Conservation (phyloP, 2,329 filamentous ascomycete genomes). For the Westerdykella aurantiaca region DNA sequence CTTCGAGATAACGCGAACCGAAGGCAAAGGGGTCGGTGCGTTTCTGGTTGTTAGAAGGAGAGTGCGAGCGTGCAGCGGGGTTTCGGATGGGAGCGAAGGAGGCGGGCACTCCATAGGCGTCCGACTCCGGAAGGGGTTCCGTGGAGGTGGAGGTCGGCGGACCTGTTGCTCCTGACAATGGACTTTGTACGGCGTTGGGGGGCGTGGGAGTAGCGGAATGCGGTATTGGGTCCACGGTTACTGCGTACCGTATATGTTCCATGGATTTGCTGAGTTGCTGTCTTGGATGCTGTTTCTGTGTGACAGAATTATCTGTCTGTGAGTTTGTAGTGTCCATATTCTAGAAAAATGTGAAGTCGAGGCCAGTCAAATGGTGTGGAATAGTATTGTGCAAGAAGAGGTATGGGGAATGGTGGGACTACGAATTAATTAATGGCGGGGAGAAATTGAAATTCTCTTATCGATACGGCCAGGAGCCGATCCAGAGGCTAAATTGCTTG, state of each 20-base stretch:
- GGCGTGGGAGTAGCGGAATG: constrained; percentile 11
- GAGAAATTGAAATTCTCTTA: too few species aligned
- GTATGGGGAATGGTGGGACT: too few species aligned
- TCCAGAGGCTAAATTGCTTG: too few species aligned
- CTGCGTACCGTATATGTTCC: constrained; percentile 48
- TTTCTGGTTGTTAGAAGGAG: constrained; percentile 72
- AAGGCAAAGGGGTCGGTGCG: constrained; percentile 92
- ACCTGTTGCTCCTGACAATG: constrained; percentile 6
- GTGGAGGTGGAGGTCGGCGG: constrained; percentile 6
- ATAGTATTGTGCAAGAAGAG: too few species aligned
- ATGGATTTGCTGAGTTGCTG: constrained; percentile 48
- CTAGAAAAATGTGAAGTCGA: background rate
- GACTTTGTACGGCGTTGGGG: constrained; percentile 5
- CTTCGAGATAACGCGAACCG: constrained; percentile 76
- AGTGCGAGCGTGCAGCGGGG: constrained; percentile 58
- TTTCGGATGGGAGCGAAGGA: constrained; percentile 42
- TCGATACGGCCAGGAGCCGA: too few species aligned
- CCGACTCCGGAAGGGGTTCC: constrained; percentile 22
- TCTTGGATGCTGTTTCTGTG: constrained; percentile 28
- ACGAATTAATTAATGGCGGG: too few species aligned
- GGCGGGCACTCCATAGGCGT: constrained; percentile 48
- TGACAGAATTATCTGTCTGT: constrained; percentile 29
- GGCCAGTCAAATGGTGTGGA: background rate
- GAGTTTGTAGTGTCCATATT: constrained; percentile 4
- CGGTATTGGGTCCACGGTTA: constrained; percentile 38